Base-by-base conservation (phyloP, 2,329 filamentous ascomycete genomes). In the Neocucurbitaria cava region DNA sequence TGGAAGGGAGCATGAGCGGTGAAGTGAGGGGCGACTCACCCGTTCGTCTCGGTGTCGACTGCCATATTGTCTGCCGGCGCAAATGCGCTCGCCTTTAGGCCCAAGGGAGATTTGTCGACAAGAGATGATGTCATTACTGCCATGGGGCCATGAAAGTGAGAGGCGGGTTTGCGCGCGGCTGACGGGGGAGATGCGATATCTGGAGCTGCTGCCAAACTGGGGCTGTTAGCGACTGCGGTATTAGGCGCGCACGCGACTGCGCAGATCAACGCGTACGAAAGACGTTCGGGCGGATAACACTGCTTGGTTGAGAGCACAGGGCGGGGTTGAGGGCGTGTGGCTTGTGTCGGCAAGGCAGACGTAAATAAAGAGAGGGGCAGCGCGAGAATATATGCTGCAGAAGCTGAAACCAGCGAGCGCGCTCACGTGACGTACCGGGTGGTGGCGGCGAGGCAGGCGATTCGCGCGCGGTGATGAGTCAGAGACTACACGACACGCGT, bases 1-100 rank as follows among this genome's bases (percentile, higher is more conserved):
- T 21, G 28, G 39, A 52, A 45, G 24, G 40, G 59, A 54, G 46
- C 33, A 35, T 30, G 50, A 53, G 20, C 30, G n/a, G 43, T 36
- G 30, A 36, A 54, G 58, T 50, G 56, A 53, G 67, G 61, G 71
- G 69, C 39, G 50, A 84, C 85, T 83, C 78, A 88, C 86, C 84
- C 84, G 71, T 87, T 85, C 66, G 83, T 77, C 40, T 82, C 78
- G 56, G 77, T 72, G 66, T 85, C 79, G 52, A 84, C 76, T 54
- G 81, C 78, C 80, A 83, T 83, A 64, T 78, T 79, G 66, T 81
- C 79, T 68, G 77, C 73, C 66, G 78, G 75, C 73, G 75, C 64
- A 63, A 71, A 65, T 47, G 81, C 77, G 70, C 76, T 78, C 69
- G 78, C 75, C 77, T 85, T 87, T 67, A 82, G 74, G 67, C 83